Evolutionary conservation across 2,329 filamentous ascomycete species (phyloP), one percentile per base, ranked within the genome.

Genomic region (Podosphaera aphanis): DNA sequence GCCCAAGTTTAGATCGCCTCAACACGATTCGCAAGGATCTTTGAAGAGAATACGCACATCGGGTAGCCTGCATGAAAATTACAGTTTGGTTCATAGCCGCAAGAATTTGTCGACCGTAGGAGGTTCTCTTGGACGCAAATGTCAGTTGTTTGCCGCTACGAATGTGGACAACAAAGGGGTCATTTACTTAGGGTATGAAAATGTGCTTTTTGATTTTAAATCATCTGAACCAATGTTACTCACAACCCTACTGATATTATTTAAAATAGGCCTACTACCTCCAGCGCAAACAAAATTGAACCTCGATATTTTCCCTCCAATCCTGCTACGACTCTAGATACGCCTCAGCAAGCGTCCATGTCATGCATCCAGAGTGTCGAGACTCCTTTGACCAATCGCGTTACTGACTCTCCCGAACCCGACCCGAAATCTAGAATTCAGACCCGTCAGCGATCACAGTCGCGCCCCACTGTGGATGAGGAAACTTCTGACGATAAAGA

Each of bases 401-500:
- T 29, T 29, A 29, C 6, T 11, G 11, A 29, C 25, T 29, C 11
- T 6, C 11, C 29, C 11, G 15, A 11, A 11, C 29, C 13, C 29
- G 15, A n/a, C 29, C 11, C 29, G 29, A 33, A 1, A 11, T 33
- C 5, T 33, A 33, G 29, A 5, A 3, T 7, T 33, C 29, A 33
- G 13, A 33, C 29, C 3, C 29, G 70, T 51, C 69, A 71, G 46
- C 74, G 80, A 52, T 75, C 81, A 18, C 66, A 79, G 27, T 92
- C 84, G 0, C 81, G 85, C 57, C 85, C 82, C 29, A 86, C 80
- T 5, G 64, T 80, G 46, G 79, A 77, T 42, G 82, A 85, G n/a
- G 3, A 13, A 13, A 13, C 29, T 13, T 11, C 29, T 11, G 15
- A 33, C 4, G 15, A 33, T 3, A 4, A 33, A 5, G 29, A 33